These are phyloP conservation scores for Trametes cinnabarina DNA, from an alignment of 768 basidiomycete species.

Conservation along the genomic window DNA sequence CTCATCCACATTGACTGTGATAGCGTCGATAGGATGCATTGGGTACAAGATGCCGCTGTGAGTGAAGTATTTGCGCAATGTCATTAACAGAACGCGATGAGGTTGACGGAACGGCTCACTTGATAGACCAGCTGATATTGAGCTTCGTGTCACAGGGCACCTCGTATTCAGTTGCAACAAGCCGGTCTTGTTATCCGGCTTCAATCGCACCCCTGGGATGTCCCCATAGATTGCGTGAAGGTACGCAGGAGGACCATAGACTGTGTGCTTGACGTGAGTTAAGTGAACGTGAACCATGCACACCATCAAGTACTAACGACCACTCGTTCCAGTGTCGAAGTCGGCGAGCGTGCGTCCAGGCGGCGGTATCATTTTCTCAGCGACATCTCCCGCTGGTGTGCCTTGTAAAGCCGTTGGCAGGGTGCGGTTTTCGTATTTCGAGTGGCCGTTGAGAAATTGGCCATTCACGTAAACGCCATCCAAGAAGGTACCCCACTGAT, in stretches of 20 bases:
- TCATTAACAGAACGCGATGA: neutral
- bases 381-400: no score
- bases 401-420: no score
- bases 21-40: neutral
- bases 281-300: neutral
- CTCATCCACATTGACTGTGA: no score
- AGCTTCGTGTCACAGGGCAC: neutral
- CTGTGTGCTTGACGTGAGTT: neutral
- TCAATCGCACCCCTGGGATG: neutral
- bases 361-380: neutral
- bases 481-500: slow-evolving; percentile 13
- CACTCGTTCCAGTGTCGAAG: slow-evolving; percentile 23
- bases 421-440: neutral
- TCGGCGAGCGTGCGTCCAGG: slow-evolving; percentile 1
- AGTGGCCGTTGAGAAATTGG: slow-evolving; percentile 1
- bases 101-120: neutral
- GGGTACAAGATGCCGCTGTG: neutral
- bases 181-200: neutral
- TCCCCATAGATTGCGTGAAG: neutral
- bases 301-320: slow-evolving; percentile 1
- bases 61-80: neutral
- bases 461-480: slow-evolving; percentile 23
- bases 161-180: neutral
- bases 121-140: neutral
- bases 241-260: neutral